Evolutionary conservation across 2,329 filamentous ascomycete genomes (phyloP).

Genomic region (Alternaria burnsii): DNA sequence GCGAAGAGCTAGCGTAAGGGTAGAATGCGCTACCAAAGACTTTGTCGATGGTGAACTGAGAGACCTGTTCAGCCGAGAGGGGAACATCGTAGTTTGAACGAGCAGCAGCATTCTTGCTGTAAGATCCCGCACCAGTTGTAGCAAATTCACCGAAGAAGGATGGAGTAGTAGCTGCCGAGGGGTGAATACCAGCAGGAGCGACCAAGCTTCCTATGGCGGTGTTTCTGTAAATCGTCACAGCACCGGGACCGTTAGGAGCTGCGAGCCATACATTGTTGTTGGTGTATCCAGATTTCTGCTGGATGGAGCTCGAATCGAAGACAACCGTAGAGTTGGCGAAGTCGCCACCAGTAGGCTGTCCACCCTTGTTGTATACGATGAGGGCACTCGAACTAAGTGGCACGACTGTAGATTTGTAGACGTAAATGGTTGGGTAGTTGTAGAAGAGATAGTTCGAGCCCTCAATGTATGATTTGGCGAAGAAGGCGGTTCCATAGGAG

Average conservation of each 20-base stretch:
- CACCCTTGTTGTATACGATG: conserved; percentile 54
- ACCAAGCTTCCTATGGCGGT: conserved; percentile 52
- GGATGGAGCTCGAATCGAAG: conserved; percentile 52
- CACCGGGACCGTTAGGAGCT: conserved; percentile 53
- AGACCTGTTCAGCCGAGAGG: conserved; percentile 48
- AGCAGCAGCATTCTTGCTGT: conserved; percentile 45
- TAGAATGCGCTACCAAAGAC: conserved; percentile 50
- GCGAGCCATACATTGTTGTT: conserved; percentile 56
- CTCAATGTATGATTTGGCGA: conserved; percentile 58
- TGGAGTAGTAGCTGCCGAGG: conserved; percentile 25
- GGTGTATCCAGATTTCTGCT: conserved; percentile 42
- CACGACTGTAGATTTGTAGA: conserved; percentile 56
- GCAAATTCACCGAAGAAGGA: conserved; percentile 55
- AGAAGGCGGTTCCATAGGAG: conserved; percentile 47
- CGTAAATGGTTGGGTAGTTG: conserved; percentile 53
- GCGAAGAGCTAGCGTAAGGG: conserved; percentile 44
- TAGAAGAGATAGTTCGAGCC: conserved; percentile 56
- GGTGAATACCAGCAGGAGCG: conserved; percentile 50
- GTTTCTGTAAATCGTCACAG: conserved; percentile 54
- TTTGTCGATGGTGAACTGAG: conserved; percentile 42
- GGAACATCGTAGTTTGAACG: conserved; percentile 48
- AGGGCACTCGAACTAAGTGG: conserved; percentile 48
- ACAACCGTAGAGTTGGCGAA: conserved; percentile 53
- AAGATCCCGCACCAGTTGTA: conserved; percentile 54
- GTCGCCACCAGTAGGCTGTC: conserved; percentile 9